Conservation (phyloP, 768 basidiomycete genomes). For the Kwoniella bestiolae region DNA sequence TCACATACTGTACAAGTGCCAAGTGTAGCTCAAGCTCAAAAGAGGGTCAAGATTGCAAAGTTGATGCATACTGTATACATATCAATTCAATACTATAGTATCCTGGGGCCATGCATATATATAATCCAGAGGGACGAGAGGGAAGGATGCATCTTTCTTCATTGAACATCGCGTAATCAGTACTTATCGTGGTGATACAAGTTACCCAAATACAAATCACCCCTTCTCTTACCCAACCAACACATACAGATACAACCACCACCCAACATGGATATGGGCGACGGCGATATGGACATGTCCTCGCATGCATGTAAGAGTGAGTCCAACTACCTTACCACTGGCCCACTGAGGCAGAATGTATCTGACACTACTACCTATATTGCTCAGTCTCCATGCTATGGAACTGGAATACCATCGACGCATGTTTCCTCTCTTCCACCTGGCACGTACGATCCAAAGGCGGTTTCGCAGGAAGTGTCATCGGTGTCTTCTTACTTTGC, state of each 20-base stretch:
- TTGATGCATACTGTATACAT: background rate
- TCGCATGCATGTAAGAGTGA: slow-evolving; percentile 32
- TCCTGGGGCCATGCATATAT: background rate
- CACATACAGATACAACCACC: background rate
- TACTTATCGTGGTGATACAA: too few species aligned
- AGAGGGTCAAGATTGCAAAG: background rate
- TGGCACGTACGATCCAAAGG: slow-evolving; percentile 53
- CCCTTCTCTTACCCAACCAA: background rate
- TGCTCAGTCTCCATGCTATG: slow-evolving; percentile 51
- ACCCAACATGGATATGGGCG: slow-evolving; percentile 24
- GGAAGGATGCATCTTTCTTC: background rate
- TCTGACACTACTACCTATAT: background rate
- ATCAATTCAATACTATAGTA: background rate
- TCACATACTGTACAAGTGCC: slow-evolving; percentile 1
- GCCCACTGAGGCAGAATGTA: too few species aligned
- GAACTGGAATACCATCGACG: slow-evolving; percentile 56
- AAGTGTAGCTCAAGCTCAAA: too few species aligned
- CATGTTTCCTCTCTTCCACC: slow-evolving; percentile 55
- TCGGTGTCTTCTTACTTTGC: slow-evolving; percentile 56
- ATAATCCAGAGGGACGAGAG: background rate
- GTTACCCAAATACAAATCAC: background rate
- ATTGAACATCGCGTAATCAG: too few species aligned
- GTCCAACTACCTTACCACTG: background rate
- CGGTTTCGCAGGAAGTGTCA: slow-evolving; percentile 53
- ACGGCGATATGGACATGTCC: slow-evolving; percentile 16